phyloP scores from a whole-genome alignment of 768 basidiomycete genomes.

The Mycena pura region DNA sequence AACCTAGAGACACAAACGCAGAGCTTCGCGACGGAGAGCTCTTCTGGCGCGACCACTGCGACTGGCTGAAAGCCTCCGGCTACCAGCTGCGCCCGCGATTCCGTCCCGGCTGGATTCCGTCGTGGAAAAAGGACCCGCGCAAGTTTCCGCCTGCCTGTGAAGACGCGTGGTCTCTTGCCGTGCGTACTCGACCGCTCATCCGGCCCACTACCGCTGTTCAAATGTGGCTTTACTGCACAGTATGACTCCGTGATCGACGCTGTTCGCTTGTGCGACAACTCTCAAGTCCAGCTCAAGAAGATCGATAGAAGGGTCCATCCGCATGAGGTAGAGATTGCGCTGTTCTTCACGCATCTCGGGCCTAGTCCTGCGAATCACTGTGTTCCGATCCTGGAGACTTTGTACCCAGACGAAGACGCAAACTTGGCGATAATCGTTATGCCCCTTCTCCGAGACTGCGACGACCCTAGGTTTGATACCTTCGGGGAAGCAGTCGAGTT shows the following conservation, averaged over 20 bases:
- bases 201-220: background rate
- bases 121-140: conserved; percentile 34
- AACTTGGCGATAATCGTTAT: conserved; percentile 33
- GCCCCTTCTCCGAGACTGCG: conserved; percentile 33
- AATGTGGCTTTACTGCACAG: conserved; percentile 2
- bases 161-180: conserved; percentile 1
- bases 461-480: conserved; percentile 40
- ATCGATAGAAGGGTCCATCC: conserved; percentile 17
- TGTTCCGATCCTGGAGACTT: conserved; percentile 34
- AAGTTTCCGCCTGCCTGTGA: conserved; percentile 1
- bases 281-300: conserved; percentile 38
- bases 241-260: conserved; percentile 34
- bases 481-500: conserved; percentile 43
- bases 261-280: conserved; percentile 33
- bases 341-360: conserved; percentile 25
- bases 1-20: no score
- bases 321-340: conserved; percentile 38
- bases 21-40: no score
- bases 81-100: conserved; percentile 43
- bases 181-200: background rate
- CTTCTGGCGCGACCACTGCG: background rate
- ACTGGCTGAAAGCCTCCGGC: conserved; percentile 38
- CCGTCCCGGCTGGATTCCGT: conserved; percentile 40
- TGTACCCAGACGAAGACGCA: conserved; percentile 30
- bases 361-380: conserved; percentile 43